Conservation (phyloP, 2,329 filamentous ascomycete genomes). For the Neofusicoccum cordaticola region DNA sequence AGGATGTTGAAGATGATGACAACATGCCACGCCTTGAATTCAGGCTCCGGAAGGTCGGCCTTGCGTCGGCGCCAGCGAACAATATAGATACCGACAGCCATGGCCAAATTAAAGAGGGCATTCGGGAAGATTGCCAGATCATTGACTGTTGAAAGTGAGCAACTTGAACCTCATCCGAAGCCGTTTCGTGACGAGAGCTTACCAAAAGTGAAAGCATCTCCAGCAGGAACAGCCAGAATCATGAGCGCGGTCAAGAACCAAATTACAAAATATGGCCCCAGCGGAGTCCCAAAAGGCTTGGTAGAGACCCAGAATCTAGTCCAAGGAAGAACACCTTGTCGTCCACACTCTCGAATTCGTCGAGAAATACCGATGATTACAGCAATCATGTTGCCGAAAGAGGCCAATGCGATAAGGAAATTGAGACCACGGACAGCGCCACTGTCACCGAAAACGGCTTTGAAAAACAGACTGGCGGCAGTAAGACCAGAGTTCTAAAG, state of each 20-base stretch:
- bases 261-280: conserved; percentile 58
- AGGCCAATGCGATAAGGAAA: conserved; percentile 64
- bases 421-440: conserved; percentile 55
- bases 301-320: conserved; percentile 62
- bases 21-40: conserved; percentile 60
- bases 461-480: conserved; percentile 66
- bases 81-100: conserved; percentile 58
- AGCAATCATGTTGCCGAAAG: conserved; percentile 70
- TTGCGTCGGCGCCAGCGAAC: conserved; percentile 55
- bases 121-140: conserved; percentile 59
- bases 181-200: conserved; percentile 17
- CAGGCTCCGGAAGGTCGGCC: conserved; percentile 47
- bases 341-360: conserved; percentile 59
- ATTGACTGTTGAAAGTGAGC: conserved; percentile 46
- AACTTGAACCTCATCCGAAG: neutral
- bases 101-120: conserved; percentile 56
- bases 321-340: conserved; percentile 61
- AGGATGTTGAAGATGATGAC: conserved; percentile 59
- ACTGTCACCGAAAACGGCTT: conserved; percentile 58
- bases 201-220: conserved; percentile 64
- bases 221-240: conserved; percentile 59
- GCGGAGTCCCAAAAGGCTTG: conserved; percentile 60
- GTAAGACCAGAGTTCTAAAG: conserved; percentile 65
- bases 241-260: conserved; percentile 59
- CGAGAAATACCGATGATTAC: conserved; percentile 66